A percentile compares a stretch with the other conserved stretches of the same genome.
phyloP scores from a whole-genome alignment of 2,329 filamentous ascomycete genomes.

The Claviceps sp. region DNA sequence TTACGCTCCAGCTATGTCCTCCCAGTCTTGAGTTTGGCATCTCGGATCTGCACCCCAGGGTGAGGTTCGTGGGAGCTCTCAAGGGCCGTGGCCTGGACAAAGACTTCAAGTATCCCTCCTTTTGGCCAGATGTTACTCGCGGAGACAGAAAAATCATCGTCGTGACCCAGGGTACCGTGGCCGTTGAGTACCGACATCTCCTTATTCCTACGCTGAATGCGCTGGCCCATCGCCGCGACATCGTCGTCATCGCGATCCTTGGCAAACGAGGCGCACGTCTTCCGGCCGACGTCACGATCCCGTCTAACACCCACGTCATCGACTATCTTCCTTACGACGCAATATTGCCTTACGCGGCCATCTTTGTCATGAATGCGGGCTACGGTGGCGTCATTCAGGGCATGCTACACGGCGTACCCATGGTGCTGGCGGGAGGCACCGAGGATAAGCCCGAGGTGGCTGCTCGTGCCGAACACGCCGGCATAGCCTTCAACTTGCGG shows the following conservation, averaged over 20 bases:
- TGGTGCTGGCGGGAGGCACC: slow-evolving; percentile 29
- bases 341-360: slow-evolving; percentile 27
- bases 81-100: slow-evolving; percentile 2
- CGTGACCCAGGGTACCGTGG: slow-evolving; percentile 35
- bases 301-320: slow-evolving; percentile 27
- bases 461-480: slow-evolving; percentile 27
- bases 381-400: slow-evolving; percentile 34
- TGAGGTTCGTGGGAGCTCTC: slow-evolving; percentile 31
- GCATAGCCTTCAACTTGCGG: slow-evolving; percentile 30
- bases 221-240: slow-evolving; percentile 26
- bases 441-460: slow-evolving; percentile 29
- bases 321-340: slow-evolving; percentile 36
- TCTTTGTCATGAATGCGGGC: slow-evolving; percentile 35
- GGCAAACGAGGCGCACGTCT: slow-evolving; percentile 14
- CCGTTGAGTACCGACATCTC: slow-evolving; percentile 24
- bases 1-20: slow-evolving; percentile 23
- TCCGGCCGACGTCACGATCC: slow-evolving; percentile 15
- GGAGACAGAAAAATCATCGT: slow-evolving; percentile 27
- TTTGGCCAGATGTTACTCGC: slow-evolving; percentile 1
- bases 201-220: slow-evolving; percentile 30
- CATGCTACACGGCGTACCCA: slow-evolving; percentile 30
- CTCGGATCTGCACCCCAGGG: slow-evolving; percentile 21
- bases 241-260: slow-evolving; percentile 20
- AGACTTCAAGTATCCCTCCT: neutral
- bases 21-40: slow-evolving; percentile 26